phyloP scores from a whole-genome alignment of 2,329 filamentous ascomycete species.

The Ophiostoma novo-ulmi region DNA sequence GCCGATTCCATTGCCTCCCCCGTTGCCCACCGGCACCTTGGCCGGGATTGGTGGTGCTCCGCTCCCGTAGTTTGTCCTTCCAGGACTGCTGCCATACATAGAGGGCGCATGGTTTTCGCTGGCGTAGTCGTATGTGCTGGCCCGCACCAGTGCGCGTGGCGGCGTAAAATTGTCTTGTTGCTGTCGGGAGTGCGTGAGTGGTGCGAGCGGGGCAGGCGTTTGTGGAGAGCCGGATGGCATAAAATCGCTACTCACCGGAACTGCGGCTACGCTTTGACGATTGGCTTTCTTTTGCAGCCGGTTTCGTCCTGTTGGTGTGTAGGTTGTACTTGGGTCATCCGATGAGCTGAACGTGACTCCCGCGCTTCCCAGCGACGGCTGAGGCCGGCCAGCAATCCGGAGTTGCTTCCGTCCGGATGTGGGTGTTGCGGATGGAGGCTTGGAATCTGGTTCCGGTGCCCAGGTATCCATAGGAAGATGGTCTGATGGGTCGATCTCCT shows the following conservation, averaged over 20 bases:
- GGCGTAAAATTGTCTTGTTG: slow-evolving; percentile 45
- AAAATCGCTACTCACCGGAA: slow-evolving; percentile 32
- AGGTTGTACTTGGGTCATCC: slow-evolving; percentile 32
- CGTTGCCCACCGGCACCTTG: slow-evolving; percentile 55
- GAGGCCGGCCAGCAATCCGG: slow-evolving; percentile 47
- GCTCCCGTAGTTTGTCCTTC: slow-evolving; percentile 28
- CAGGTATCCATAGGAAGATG: slow-evolving; percentile 71
- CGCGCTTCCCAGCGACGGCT: slow-evolving; percentile 30
- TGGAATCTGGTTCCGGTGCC: slow-evolving; percentile 70
- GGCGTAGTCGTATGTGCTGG: slow-evolving; percentile 50
- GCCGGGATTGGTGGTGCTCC: slow-evolving; percentile 58
- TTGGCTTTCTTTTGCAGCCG: slow-evolving; percentile 61
- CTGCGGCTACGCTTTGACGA: slow-evolving; percentile 38
- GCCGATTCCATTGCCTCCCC: slow-evolving; percentile 34
- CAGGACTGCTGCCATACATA: slow-evolving; percentile 32
- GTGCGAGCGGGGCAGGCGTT: slow-evolving; percentile 47
- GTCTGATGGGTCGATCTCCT: slow-evolving; percentile 74
- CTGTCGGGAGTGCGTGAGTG: slow-evolving; percentile 49
- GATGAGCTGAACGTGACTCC: slow-evolving; percentile 35
- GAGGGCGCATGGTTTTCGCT: slow-evolving; percentile 47
- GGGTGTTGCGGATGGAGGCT: slow-evolving; percentile 38
- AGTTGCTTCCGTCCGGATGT: slow-evolving; percentile 48
- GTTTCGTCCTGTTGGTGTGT: slow-evolving; percentile 44
- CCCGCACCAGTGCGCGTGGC: slow-evolving; percentile 42
- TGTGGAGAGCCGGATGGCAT: slow-evolving; percentile 15